Conservation (phyloP, 129 eudicot genomes). For the Pseudognaphalium luteoalbum region DNA sequence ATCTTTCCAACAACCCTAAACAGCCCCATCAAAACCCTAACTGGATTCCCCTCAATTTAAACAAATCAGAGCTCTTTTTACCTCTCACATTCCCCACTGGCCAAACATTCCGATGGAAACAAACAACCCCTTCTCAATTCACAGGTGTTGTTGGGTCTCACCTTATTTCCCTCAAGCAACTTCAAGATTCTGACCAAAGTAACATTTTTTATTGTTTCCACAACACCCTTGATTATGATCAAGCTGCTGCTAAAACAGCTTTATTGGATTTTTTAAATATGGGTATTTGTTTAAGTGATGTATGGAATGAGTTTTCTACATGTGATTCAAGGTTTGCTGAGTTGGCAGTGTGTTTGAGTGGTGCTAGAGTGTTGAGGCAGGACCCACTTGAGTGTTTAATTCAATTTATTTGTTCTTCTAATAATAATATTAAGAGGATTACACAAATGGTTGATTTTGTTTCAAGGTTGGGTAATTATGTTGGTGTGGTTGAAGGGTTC, state of each 20-base stretch:
- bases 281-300: slow-evolving; percentile 60
- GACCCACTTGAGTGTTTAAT: slow-evolving; percentile 90
- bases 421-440: slow-evolving; percentile 80
- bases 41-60: slow-evolving; percentile 64
- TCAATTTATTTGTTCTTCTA: slow-evolving; percentile 85
- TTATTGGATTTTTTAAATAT: slow-evolving; percentile 75
- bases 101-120: slow-evolving; percentile 92
- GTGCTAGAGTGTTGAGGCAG: slow-evolving; percentile 89
- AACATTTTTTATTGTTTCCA: slow-evolving; percentile 52
- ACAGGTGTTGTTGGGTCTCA: slow-evolving; percentile 80
- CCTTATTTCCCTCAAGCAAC: slow-evolving; percentile 69
- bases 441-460: slow-evolving; percentile 88
- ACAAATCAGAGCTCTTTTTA: slow-evolving; percentile 70
- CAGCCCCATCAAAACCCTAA: slow-evolving; percentile 31
- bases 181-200: slow-evolving; percentile 35
- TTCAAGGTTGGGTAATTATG: slow-evolving; percentile 55
- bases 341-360: slow-evolving; percentile 59
- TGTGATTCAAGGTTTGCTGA: slow-evolving; percentile 72
- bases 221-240: slow-evolving; percentile 13
- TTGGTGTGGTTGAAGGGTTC: slow-evolving; percentile 73
- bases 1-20: slow-evolving; percentile 34
- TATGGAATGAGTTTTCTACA: slow-evolving; percentile 70
- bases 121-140: slow-evolving; percentile 64
- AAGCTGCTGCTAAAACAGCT: slow-evolving; percentile 36
- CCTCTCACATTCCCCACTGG: slow-evolving; percentile 97